Percentiles rank a stretch among this genome's conserved stretches.
phyloP scores from a whole-genome alignment of 176 grass and related monocot species.

The Poa annua region DNA sequence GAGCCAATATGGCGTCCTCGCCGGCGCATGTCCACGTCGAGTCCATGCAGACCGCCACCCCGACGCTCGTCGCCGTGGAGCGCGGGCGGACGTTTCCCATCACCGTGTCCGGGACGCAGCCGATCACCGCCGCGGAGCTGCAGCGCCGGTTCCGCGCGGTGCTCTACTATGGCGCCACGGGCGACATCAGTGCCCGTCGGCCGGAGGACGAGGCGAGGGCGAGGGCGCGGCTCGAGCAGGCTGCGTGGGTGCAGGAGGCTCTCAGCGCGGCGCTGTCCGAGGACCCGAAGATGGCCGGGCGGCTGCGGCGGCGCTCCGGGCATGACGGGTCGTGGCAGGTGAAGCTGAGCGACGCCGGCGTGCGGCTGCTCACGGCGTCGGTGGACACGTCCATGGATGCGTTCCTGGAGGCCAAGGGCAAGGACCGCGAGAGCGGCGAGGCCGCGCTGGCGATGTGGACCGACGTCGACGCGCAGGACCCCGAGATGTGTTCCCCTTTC shows the following conservation, averaged over 20 bases:
- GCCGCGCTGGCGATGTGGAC: constrained; percentile 57
- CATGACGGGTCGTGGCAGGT: constrained; percentile 60
- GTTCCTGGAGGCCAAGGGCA: constrained; percentile 51
- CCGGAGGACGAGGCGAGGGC: constrained; percentile 45
- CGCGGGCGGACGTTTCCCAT: constrained; percentile 49
- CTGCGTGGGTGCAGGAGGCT: constrained; percentile 75
- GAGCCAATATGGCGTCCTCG: background rate
- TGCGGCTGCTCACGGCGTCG: constrained; percentile 71
- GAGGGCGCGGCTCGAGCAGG: constrained; percentile 49
- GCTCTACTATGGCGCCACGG: constrained; percentile 62
- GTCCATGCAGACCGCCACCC: constrained; percentile 65
- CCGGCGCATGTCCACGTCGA: constrained; percentile 59
- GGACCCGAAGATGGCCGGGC: constrained; percentile 66
- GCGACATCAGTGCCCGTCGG: background rate
- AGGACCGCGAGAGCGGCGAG: constrained; percentile 45
- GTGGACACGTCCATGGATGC: constrained; percentile 50
- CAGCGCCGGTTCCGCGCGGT: constrained; percentile 61
- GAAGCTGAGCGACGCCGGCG: constrained; percentile 68
- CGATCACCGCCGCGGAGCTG: constrained; percentile 37
- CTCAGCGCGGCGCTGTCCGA: constrained; percentile 58
- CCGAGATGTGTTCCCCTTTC: constrained; percentile 62
- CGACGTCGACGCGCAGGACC: constrained; percentile 49
- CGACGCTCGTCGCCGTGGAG: constrained; percentile 30
- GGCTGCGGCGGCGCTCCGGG: constrained; percentile 51
- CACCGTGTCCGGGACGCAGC: constrained; percentile 21